These are phyloP conservation scores for Venturia effusa DNA, from an alignment of 2,329 filamentous ascomycete species.

Conservation along the genomic window DNA sequence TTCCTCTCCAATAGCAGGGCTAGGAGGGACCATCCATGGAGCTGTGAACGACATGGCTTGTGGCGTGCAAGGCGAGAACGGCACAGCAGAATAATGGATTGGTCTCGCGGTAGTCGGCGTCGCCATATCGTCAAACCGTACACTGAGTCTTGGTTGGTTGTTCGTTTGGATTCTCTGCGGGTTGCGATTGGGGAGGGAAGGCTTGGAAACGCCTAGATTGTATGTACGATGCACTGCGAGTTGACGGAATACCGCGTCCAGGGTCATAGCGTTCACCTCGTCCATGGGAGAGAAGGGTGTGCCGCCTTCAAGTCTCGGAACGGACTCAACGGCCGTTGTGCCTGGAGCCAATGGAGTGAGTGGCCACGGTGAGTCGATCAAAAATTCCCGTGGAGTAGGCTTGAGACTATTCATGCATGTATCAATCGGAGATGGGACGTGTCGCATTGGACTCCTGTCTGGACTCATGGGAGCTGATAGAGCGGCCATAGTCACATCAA, in stretches of 20 bases:
- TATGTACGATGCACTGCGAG: neutral
- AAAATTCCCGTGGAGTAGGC: neutral
- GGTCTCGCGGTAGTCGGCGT: neutral
- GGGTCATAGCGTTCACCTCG: neutral
- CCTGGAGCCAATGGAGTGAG: neutral
- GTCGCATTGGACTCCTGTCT: neutral
- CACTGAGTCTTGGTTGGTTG: neutral
- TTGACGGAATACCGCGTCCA: neutral
- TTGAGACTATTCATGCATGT: neutral
- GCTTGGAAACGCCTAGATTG: neutral
- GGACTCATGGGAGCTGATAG: neutral
- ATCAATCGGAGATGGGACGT: neutral
- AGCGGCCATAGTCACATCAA: neutral
- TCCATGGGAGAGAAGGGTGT: neutral
- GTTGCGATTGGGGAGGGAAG: neutral
- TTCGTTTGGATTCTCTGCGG: neutral
- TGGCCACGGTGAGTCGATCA: slow-evolving; percentile 1
- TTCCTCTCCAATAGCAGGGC: neutral
- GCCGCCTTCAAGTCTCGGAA: neutral
- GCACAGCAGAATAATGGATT: neutral
- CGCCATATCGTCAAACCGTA: neutral
- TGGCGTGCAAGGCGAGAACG: neutral
- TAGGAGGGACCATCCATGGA: neutral
- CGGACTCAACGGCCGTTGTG: neutral
- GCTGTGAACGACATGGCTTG: neutral